Evolutionary conservation across 257 asterid genomes (phyloP).

Genomic region (Coffea eugenioides): DNA sequence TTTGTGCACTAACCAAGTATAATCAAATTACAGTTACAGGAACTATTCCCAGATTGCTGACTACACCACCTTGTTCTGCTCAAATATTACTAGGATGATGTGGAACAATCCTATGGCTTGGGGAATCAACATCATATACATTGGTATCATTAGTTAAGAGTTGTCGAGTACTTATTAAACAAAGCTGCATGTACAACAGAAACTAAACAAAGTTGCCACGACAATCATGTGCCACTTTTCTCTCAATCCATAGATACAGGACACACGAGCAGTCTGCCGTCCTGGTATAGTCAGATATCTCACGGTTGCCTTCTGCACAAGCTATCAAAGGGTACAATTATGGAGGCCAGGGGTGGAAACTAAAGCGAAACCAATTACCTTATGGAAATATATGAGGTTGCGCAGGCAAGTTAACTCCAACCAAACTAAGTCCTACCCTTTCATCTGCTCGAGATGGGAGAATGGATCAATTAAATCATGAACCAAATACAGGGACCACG

Average conservation of each 20-base stretch:
- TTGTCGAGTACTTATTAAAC: background rate
- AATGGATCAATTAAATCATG: background rate
- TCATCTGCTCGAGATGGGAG: background rate
- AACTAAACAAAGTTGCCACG: background rate
- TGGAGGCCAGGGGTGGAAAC: conserved; percentile 4
- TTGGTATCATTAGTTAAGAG: background rate
- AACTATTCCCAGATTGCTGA: background rate
- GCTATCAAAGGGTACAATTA: conserved; percentile 9
- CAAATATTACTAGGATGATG: background rate
- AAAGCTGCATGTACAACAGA: conserved; percentile 15
- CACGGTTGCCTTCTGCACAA: background rate
- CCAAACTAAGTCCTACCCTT: background rate
- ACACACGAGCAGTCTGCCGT: background rate
- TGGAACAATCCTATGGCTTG: background rate
- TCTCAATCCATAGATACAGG: conserved; percentile 1
- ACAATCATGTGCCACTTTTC: background rate
- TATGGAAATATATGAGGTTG: conserved; percentile 30
- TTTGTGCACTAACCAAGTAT: background rate
- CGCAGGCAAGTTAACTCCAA: background rate
- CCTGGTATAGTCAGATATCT: background rate
- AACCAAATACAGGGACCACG: background rate
- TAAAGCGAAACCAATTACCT: conserved; percentile 2
- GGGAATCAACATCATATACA: conserved; percentile 3
- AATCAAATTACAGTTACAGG: background rate
- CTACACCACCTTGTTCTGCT: background rate